Evolutionary conservation across 2,329 filamentous ascomycete species (phyloP).

Genomic region (Corinectria fuckeliana): DNA sequence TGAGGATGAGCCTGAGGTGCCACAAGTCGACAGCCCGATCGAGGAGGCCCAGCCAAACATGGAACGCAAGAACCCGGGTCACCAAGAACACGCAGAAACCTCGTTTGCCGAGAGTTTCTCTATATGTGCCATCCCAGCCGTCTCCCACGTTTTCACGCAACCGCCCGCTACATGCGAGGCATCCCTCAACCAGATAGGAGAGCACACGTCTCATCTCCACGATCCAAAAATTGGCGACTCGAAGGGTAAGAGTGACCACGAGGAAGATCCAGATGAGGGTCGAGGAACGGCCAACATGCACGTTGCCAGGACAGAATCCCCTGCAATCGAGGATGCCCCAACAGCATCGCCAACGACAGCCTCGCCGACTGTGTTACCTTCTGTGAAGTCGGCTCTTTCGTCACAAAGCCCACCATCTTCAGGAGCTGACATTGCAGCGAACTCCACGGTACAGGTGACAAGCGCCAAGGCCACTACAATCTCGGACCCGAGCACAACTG

Average conservation of each 20-base stretch:
- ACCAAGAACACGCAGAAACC: neutral
- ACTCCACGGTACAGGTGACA: constrained; percentile 15
- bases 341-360: constrained; percentile 14
- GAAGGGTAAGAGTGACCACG: constrained; percentile 2
- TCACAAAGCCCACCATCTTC: constrained; percentile 26
- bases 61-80: neutral
- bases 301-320: constrained; percentile 14
- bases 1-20: constrained; percentile 26
- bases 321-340: constrained; percentile 17
- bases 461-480: constrained; percentile 22
- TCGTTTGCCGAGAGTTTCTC: neutral
- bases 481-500: constrained; percentile 9
- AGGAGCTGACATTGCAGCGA: constrained; percentile 5
- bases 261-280: constrained; percentile 15
- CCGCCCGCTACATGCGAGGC: constrained; percentile 16
- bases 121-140: neutral
- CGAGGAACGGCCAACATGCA: constrained; percentile 20
- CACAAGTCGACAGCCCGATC: constrained; percentile 12
- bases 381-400: constrained; percentile 25
- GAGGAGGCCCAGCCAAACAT: constrained; percentile 10
- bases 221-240: constrained; percentile 7
- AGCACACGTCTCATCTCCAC: neutral
- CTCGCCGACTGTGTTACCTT: constrained; percentile 23
- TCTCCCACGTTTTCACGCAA: constrained; percentile 3
- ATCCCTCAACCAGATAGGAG: constrained; percentile 10